These are phyloP conservation scores for Trichoderma sp. DNA, from an alignment of 2,329 filamentous ascomycete species.

Conservation along the genomic window DNA sequence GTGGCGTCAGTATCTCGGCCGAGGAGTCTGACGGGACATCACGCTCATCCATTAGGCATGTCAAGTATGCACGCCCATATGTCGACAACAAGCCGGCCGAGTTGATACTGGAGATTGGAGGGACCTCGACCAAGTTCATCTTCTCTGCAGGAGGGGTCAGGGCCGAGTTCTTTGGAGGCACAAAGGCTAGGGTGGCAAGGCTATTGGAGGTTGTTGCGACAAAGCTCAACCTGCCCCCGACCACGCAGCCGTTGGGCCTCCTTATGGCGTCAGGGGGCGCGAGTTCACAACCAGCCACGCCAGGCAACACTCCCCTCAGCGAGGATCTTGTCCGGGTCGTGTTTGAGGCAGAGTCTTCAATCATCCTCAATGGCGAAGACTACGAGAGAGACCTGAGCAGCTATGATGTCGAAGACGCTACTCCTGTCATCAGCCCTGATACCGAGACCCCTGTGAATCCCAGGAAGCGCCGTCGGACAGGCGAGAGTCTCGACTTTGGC, in stretches of 20 bases:
- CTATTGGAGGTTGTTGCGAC: slow-evolving; percentile 78
- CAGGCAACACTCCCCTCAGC: slow-evolving; percentile 66
- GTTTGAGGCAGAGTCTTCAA: slow-evolving; percentile 57
- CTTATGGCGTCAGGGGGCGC: slow-evolving; percentile 65
- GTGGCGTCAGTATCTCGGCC: slow-evolving; percentile 65
- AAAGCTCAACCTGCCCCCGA: slow-evolving; percentile 67
- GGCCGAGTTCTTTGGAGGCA: slow-evolving; percentile 71
- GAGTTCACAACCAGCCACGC: slow-evolving; percentile 59
- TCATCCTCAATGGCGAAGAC: slow-evolving; percentile 56
- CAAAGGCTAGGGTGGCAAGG: slow-evolving; percentile 65
- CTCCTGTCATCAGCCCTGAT: slow-evolving; percentile 27
- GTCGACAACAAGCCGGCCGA: slow-evolving; percentile 72
- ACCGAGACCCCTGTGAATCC: slow-evolving; percentile 32
- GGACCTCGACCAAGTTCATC: slow-evolving; percentile 60
- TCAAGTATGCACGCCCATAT: slow-evolving; percentile 80
- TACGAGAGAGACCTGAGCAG: slow-evolving; percentile 29
- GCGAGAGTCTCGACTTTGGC: slow-evolving; percentile 25
- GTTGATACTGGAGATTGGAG: slow-evolving; percentile 76
- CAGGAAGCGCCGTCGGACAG: slow-evolving; percentile 46
- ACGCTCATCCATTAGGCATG: slow-evolving; percentile 45
- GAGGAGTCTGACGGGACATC: slow-evolving; percentile 37
- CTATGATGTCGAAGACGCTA: slow-evolving; percentile 26
- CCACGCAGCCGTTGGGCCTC: slow-evolving; percentile 59
- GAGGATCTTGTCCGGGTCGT: slow-evolving; percentile 66
- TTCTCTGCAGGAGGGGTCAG: slow-evolving; percentile 40